Percentiles rank a stretch among this genome's conserved stretches.
These are phyloP conservation scores for Lasiosphaeris hirsuta DNA, from an alignment of 495 filamentous ascomycete genomes.

Conservation along the genomic window DNA sequence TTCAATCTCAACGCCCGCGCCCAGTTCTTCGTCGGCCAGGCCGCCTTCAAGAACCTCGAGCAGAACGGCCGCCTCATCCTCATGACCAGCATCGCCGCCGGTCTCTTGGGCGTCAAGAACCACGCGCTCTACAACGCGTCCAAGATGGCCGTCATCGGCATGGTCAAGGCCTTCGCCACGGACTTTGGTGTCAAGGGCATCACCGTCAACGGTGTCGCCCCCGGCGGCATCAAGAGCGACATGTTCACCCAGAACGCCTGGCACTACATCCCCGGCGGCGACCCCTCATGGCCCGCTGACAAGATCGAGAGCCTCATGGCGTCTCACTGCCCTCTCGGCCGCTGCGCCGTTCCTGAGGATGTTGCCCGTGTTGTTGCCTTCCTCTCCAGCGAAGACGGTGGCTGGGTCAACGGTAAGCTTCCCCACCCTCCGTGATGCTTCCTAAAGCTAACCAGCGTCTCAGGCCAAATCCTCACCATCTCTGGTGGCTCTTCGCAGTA, in stretches of 20 bases:
- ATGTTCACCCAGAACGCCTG: constrained; percentile 68
- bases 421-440: not conserved
- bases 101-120: constrained; percentile 58
- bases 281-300: constrained; percentile 23
- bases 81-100: constrained; percentile 53
- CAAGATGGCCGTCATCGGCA: constrained; percentile 78
- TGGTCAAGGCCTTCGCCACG: constrained; percentile 68
- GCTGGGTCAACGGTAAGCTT: constrained; percentile 57
- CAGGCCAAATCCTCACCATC: constrained; percentile 35
- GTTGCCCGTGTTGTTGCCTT: constrained; percentile 57
- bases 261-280: constrained; percentile 57
- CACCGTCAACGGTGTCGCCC: constrained; percentile 74
- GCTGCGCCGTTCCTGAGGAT: constrained; percentile 51
- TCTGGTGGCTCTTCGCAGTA: constrained; percentile 37
- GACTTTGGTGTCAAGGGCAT: constrained; percentile 71
- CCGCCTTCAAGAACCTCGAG: constrained; percentile 67
- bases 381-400: constrained; percentile 54
- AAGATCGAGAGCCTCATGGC: constrained; percentile 37
- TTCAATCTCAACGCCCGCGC: constrained; percentile 73
- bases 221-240: constrained; percentile 75
- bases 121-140: constrained; percentile 73
- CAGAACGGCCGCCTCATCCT: constrained; percentile 66
- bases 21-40: constrained; percentile 81
- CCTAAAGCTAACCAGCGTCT: constrained; percentile 1
- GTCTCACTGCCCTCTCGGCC: constrained; percentile 33